A percentile compares a stretch with the other conserved stretches of the same genome.
Evolutionary conservation across 331 rosid species (phyloP).

Genomic region (Malus hybrid): DNA sequence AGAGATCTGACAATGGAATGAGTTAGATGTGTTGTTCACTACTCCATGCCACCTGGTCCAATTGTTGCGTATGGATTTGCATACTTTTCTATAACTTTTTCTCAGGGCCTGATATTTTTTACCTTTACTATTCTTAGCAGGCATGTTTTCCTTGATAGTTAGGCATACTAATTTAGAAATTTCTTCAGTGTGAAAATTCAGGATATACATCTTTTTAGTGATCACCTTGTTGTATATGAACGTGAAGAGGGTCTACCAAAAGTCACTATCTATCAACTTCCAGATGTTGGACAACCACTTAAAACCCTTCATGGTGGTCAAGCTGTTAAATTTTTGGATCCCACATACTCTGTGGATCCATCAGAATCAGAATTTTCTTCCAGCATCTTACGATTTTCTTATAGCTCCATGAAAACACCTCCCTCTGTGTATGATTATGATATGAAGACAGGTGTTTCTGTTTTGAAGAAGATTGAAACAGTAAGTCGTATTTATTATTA

Average conservation of each 20-base stretch:
- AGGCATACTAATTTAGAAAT: conserved; percentile 29
- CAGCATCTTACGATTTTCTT: conserved; percentile 59
- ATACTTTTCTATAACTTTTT: not conserved
- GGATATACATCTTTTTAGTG: conserved; percentile 62
- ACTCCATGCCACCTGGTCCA: not conserved
- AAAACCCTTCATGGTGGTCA: conserved; percentile 52
- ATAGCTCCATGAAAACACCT: conserved; percentile 88
- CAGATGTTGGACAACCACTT: conserved; percentile 59
- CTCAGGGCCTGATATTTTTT: not conserved
- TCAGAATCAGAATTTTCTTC: conserved; percentile 64
- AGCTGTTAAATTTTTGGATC: conserved; percentile 62
- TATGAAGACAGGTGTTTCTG: conserved; percentile 60
- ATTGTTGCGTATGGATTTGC: not conserved
- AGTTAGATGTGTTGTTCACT: not conserved
- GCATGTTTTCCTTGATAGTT: not conserved
- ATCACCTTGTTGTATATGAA: conserved; percentile 62
- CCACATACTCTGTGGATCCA: conserved; percentile 52
- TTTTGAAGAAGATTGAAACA: conserved; percentile 65
- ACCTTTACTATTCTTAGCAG: not conserved
- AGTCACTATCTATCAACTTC: conserved; percentile 59
- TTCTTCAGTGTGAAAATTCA: conserved; percentile 73
- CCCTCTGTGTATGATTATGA: conserved; percentile 79
- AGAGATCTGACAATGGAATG: not conserved
- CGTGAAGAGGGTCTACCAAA: conserved; percentile 87
- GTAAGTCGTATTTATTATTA: conserved; percentile 43